phyloP scores from a whole-genome alignment of 179 eudicot species.

The Camellia oleifera region DNA sequence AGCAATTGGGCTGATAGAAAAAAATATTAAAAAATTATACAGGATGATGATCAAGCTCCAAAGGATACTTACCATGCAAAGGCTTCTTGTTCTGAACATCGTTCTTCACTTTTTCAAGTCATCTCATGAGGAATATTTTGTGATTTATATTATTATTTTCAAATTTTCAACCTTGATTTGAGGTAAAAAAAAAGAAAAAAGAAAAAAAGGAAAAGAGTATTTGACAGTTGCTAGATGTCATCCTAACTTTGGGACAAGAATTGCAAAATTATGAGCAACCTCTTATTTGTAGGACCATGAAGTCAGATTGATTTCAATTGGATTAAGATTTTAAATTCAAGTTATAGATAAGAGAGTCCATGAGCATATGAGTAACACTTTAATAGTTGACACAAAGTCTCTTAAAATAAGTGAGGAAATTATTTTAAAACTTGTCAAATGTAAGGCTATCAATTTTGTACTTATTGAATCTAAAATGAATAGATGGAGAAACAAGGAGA shows the following conservation, averaged over 20 bases:
- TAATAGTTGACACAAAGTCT: background rate
- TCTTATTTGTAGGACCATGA: no score
- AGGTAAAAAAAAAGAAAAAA: background rate
- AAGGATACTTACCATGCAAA: background rate
- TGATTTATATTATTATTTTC: background rate
- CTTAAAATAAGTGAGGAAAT: background rate
- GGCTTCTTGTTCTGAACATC: background rate
- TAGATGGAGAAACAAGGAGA: background rate
- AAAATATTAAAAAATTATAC: no score
- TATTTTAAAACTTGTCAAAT: background rate
- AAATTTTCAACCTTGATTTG: background rate
- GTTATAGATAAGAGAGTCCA: background rate
- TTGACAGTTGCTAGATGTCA: background rate
- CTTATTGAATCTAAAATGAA: background rate
- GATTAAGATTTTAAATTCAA: background rate
- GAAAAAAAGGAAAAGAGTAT: background rate
- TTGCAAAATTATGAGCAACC: background rate
- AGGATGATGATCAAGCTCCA: background rate
- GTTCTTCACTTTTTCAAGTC: background rate
- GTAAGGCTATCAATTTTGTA: background rate
- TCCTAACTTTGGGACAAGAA: background rate
- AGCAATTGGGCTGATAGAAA: background rate
- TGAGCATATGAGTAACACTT: background rate
- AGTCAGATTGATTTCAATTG: background rate
- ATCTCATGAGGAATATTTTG: background rate